Conservation (phyloP, 768 basidiomycete species). For the Hirschioporus abietinus region DNA sequence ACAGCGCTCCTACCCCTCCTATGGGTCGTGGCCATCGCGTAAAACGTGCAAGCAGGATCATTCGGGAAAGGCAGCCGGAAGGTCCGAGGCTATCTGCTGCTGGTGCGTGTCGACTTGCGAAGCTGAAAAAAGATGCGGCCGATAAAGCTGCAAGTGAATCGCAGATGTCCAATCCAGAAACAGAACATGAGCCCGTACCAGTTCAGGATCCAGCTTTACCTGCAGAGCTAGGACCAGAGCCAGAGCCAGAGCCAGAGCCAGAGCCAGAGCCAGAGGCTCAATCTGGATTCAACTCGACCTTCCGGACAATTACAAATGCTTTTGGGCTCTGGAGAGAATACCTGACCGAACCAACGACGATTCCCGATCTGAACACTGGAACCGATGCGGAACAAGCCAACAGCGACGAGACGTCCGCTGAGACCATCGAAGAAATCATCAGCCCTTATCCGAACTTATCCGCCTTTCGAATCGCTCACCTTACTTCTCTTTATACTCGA, state of each 20-base stretch:
- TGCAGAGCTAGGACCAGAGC: not conserved
- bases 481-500: not conserved
- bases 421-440: not conserved
- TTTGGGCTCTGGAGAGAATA: not conserved
- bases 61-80: not conserved
- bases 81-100: not conserved
- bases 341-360: not conserved
- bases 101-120: not conserved
- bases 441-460: not conserved
- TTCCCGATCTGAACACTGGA: not conserved
- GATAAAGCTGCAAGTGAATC: not conserved
- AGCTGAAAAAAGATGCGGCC: not conserved
- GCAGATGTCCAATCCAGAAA: too few species aligned
- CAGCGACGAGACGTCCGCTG: not conserved
- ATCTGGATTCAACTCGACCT: too few species aligned
- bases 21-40: not conserved
- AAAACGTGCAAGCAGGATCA: not conserved
- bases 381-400: not conserved
- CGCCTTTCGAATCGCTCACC: not conserved
- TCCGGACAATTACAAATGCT: not conserved
- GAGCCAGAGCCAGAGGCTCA: too few species aligned
- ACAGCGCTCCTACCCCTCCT: too few species aligned
- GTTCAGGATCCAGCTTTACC: too few species aligned
- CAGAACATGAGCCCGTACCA: not conserved
- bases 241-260: too few species aligned